Conservation (phyloP, 805 yeast species). For the Metschnikowia continentalis region DNA sequence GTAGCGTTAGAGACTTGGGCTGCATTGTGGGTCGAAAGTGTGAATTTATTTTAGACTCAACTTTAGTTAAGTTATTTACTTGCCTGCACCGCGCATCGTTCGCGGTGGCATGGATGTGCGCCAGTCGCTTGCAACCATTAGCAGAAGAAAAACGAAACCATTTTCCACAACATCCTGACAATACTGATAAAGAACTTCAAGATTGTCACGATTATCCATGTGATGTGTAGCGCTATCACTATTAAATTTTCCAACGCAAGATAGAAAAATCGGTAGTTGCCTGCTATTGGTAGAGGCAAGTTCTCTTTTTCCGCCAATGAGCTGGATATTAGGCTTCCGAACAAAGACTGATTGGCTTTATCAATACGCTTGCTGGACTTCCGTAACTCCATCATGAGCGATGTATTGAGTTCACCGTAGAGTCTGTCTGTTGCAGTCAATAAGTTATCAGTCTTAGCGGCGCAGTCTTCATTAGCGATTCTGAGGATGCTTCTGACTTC, state of each 20-base stretch:
- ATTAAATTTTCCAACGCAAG: constrained; percentile 48
- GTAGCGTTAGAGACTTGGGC: constrained; percentile 38
- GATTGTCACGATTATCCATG: constrained; percentile 55
- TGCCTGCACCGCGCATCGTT: neutral
- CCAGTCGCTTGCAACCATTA: constrained; percentile 2
- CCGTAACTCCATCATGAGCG: constrained; percentile 58
- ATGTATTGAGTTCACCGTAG: constrained; percentile 70
- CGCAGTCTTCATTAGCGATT: constrained; percentile 40
- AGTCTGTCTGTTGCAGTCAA: constrained; percentile 63
- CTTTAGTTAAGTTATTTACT: neutral
- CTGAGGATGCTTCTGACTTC: constrained; percentile 35
- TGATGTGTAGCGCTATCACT: constrained; percentile 46
- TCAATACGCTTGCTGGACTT: constrained; percentile 48
- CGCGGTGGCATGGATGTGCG: neutral
- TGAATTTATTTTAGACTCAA: neutral
- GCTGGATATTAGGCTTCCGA: constrained; percentile 21
- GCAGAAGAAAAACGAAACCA: neutral
- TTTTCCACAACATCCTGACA: constrained; percentile 15
- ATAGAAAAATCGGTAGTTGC: constrained; percentile 39
- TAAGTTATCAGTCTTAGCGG: constrained; percentile 55
- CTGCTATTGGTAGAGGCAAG: constrained; percentile 24
- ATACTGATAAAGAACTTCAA: constrained; percentile 33
- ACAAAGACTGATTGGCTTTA: constrained; percentile 34
- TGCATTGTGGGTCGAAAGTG: constrained; percentile 33
- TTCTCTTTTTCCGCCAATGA: constrained; percentile 15